These are phyloP conservation scores for Suillus americanus DNA, from an alignment of 768 basidiomycete genomes.

Conservation along the genomic window DNA sequence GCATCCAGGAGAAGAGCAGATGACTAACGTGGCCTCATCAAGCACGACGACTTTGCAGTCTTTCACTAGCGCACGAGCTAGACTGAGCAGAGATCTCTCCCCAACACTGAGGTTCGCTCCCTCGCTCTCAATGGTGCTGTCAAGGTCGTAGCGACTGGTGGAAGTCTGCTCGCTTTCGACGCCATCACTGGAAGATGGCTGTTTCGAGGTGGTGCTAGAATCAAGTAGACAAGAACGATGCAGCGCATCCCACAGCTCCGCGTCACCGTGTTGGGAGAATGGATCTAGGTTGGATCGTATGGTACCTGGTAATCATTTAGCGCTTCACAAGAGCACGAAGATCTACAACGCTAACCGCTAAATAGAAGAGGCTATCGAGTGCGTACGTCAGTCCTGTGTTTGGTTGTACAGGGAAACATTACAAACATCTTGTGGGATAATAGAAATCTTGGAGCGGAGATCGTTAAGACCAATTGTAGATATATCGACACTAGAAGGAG, in stretches of 20 bases:
- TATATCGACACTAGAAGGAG: constrained; percentile 54
- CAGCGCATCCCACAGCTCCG: constrained; percentile 71
- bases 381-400: constrained; percentile 3
- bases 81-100: constrained; percentile 48
- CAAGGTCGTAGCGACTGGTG: constrained; percentile 45
- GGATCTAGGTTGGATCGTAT: constrained; percentile 59
- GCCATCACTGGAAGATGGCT: constrained; percentile 19
- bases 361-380: constrained; percentile 51
- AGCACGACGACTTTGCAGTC: constrained; percentile 48
- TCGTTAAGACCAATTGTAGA: constrained; percentile 65
- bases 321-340: constrained; percentile 20
- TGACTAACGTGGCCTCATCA: constrained; percentile 38
- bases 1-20: constrained; percentile 29
- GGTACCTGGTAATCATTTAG: constrained; percentile 42
- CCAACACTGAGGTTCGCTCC: constrained; percentile 51
- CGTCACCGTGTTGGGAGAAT: constrained; percentile 63
- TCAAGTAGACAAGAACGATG: constrained; percentile 53
- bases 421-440: constrained; percentile 69
- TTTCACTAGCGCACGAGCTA: constrained; percentile 56
- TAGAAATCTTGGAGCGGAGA: constrained; percentile 56
- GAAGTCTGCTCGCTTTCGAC: constrained; percentile 16
- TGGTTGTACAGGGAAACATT: not conserved
- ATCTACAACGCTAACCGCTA: constrained; percentile 43
- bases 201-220: constrained; percentile 19
- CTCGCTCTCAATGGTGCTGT: constrained; percentile 51